Base-by-base conservation (phyloP, 805 yeast genomes). In the Yarrowia phangngaensis region DNA sequence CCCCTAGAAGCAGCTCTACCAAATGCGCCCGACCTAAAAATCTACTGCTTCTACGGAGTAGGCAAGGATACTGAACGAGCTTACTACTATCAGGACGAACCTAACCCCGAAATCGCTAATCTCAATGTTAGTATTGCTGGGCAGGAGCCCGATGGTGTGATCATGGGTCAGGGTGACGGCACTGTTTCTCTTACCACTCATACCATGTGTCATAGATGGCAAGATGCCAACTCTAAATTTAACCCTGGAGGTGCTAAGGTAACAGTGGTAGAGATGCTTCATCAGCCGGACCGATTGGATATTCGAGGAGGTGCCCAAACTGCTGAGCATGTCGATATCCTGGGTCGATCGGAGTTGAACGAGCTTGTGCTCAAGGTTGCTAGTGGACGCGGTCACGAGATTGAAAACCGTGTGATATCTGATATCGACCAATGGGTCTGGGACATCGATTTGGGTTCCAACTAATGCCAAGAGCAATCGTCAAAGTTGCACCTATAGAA, bases 241-340 rank as follows among this genome's bases (percentile, higher is more conserved):
- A 92, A 92, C 62, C 98, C 98, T 2, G 95, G 84, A 1, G 72
- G 74, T 7, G 66, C 78, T 2, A 59, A 70, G 14, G 94, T 90
- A 15, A 89, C 78, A 16, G 73, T 88, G 40, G 95, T 90, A 11
- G 98, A 92, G 66, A 82, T 92, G 70, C 75, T 77, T 58, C 96
- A 92, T 60, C 94, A 89, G 61, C 98, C 98, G 0, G 95, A 86
- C 60, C 70, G 85, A 56, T 88, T 84, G 59, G 98, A 92, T 67
- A 84, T 92, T 24, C 75, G 98, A 55, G 98, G 98, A 19, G 98
- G 98, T 11, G 94, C 96, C 8, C 84, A 84, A 62, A 90, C 97
- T 0, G 97, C 97, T 1, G 98, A 92, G 59, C 98, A 92, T 64
- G 98, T 92, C 20, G 98, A 92, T 62, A 89, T 92, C 36, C 70